Conservation (phyloP, 129 eudicot genomes). For the carrot (Daucus carota) region DH1_v3.0 NC_030382.2:41469001-41469500, state of each 20-base stretch:
- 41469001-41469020: background rate
- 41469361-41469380: no score
- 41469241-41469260: background rate
- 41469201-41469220: background rate
- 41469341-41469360: background rate
- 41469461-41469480: background rate
- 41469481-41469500: background rate
- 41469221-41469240: background rate
- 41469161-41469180: background rate
- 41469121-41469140: constrained; percentile 28
- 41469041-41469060: constrained; percentile 35
- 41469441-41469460: background rate
- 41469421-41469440: background rate
- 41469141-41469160: constrained; percentile 22
- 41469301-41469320: background rate
- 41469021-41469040: background rate
- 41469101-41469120: constrained; percentile 33
- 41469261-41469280: background rate
- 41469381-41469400: background rate
- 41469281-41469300: background rate
- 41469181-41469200: background rate
- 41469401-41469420: background rate
- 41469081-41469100: constrained; percentile 55
- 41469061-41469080: constrained; percentile 47
- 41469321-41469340: background rate